Evolutionary conservation across 2,329 filamentous ascomycete species (phyloP).

Genomic region (Fusarium citri): DNA sequence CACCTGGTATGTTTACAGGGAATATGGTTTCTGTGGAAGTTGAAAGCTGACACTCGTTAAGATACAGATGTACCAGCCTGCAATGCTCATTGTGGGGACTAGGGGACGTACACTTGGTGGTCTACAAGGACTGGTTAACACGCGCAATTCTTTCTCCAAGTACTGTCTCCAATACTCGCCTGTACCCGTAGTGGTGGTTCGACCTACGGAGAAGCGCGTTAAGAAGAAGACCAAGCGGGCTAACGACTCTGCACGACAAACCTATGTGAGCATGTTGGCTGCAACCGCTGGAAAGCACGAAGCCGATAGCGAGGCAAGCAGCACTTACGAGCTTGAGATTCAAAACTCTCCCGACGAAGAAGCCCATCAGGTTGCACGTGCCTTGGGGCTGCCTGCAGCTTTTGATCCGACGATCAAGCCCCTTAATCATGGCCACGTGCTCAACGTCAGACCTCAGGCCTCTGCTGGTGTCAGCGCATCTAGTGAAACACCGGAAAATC

Average conservation of each 20-base stretch:
- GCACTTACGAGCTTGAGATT: slow-evolving; percentile 66
- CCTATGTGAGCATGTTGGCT: slow-evolving; percentile 82
- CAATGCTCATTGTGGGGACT: slow-evolving; percentile 90
- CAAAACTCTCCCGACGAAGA: slow-evolving; percentile 70
- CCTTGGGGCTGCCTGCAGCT: slow-evolving; percentile 69
- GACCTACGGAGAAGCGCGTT: slow-evolving; percentile 85
- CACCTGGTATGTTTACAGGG: slow-evolving; percentile 73
- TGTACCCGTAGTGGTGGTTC: slow-evolving; percentile 91
- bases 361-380: slow-evolving; percentile 72
- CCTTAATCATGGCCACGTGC: slow-evolving; percentile 51
- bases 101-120: slow-evolving; percentile 86
- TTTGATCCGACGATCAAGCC: slow-evolving; percentile 75
- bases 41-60: slow-evolving; percentile 51
- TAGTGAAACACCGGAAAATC: slow-evolving; percentile 36
- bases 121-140: slow-evolving; percentile 84
- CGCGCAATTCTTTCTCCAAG: slow-evolving; percentile 86
- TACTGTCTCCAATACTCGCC: slow-evolving; percentile 95
- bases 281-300: slow-evolving; percentile 69
- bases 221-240: slow-evolving; percentile 90
- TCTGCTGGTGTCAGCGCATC: slow-evolving; percentile 19
- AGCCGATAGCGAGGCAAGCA: slow-evolving; percentile 65
- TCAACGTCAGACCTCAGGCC: slow-evolving; percentile 28
- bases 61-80: slow-evolving; percentile 93
- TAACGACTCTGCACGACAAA: slow-evolving; percentile 79
- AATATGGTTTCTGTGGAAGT: not conserved